phyloP scores from a whole-genome alignment of 148 eudicot species.

The Persicaria maculosa region DNA sequence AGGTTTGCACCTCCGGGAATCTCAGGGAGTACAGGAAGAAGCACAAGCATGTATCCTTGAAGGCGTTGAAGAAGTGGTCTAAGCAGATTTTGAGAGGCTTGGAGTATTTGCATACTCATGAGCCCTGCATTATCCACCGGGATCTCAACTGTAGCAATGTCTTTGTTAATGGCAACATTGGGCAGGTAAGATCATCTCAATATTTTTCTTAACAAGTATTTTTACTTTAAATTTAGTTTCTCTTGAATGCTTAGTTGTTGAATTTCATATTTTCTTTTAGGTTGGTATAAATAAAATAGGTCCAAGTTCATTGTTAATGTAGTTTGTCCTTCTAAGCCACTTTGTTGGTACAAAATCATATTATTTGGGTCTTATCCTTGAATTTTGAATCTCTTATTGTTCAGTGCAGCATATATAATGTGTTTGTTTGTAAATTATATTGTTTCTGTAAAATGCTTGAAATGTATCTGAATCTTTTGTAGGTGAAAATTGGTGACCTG shows the following conservation, averaged over 20 bases:
- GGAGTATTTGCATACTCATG: constrained; percentile 67
- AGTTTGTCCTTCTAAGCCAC: no score
- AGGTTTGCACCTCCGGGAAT: constrained; percentile 71
- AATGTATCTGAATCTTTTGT: not conserved
- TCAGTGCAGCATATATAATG: no score
- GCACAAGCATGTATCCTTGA: constrained; percentile 62
- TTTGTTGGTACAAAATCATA: not conserved
- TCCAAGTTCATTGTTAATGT: not conserved
- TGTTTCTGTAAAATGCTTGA: not conserved
- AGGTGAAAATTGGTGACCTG: constrained; percentile 87
- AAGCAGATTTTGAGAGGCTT: constrained; percentile 69
- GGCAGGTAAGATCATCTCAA: constrained; percentile 42
- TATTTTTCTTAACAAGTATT: not conserved
- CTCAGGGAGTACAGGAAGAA: constrained; percentile 74
- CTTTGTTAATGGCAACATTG: constrained; percentile 77
- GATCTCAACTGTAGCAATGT: constrained; percentile 81
- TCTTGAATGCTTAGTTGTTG: not conserved
- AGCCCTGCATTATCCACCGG: constrained; percentile 73
- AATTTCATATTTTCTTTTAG: not conserved
- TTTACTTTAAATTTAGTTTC: not conserved
- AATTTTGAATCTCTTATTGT: no score
- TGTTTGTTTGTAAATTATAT: not conserved
- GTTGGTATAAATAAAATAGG: not conserved
- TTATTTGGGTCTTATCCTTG: not conserved
- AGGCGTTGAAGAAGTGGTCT: constrained; percentile 85